Percentiles rank a stretch among this genome's conserved stretches.
phyloP scores from a whole-genome alignment of 2,329 filamentous ascomycete species.

The Scedosporium dehoogii region DNA sequence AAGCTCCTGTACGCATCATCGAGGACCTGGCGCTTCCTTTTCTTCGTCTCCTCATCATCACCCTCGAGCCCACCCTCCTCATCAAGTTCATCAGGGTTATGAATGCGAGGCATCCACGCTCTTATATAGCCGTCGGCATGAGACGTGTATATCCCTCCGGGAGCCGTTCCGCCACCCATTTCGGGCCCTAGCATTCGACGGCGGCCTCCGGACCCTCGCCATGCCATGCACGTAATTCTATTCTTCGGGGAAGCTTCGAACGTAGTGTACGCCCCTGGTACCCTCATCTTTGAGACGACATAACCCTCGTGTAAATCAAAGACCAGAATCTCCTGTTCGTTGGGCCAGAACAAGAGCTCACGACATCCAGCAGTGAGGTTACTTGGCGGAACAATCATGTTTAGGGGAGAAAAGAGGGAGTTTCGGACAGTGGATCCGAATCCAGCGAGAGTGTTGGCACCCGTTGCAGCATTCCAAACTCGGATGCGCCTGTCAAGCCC shows the following conservation, averaged over 20 bases:
- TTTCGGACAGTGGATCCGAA: conserved; percentile 81
- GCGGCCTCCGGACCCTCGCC: conserved; percentile 55
- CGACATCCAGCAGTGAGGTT: conserved; percentile 43
- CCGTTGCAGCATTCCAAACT: conserved; percentile 74
- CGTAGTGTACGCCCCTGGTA: conserved; percentile 44
- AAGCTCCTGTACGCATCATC: conserved; percentile 73
- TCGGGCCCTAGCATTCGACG: conserved; percentile 48
- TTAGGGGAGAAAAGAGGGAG: conserved; percentile 48
- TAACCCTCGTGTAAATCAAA: conserved; percentile 72
- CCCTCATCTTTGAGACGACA: conserved; percentile 59
- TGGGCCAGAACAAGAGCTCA: conserved; percentile 71
- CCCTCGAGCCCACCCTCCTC: conserved; percentile 34
- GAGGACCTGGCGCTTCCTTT: conserved; percentile 64
- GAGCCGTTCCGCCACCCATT: conserved; percentile 42
- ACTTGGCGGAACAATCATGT: conserved; percentile 54
- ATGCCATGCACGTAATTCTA: conserved; percentile 65
- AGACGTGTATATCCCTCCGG: conserved; percentile 61
- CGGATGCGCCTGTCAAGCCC: conserved; percentile 78
- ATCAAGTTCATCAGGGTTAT: conserved; percentile 33
- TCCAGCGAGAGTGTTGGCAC: conserved; percentile 78
- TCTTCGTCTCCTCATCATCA: conserved; percentile 34
- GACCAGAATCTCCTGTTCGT: conserved; percentile 68
- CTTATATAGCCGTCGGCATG: conserved; percentile 79
- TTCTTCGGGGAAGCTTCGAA: conserved; percentile 34
- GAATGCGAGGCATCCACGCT: conserved; percentile 58